Conservation (phyloP, 2,329 filamentous ascomycete genomes). For the Microdochium nivale region DNA sequence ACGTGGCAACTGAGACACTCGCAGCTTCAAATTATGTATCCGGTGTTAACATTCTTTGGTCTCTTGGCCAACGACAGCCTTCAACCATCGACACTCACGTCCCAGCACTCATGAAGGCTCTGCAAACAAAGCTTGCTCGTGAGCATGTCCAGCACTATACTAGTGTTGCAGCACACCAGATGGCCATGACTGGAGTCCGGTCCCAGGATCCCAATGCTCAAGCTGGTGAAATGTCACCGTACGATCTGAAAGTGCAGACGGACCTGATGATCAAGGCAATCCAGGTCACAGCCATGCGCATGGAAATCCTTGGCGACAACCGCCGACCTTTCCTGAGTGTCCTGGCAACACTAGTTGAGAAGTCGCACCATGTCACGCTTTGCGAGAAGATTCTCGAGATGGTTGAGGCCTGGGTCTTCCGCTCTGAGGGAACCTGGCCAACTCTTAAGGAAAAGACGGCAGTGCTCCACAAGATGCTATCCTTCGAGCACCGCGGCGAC, state of each 20-base stretch:
- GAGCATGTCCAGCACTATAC: conserved; percentile 81
- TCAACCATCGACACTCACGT: conserved; percentile 88
- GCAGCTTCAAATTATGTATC: conserved; percentile 74
- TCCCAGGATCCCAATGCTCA: conserved; percentile 47
- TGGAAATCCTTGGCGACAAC: conserved; percentile 87
- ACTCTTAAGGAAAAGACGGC: conserved; percentile 98
- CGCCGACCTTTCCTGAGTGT: conserved; percentile 91
- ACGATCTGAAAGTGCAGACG: conserved; percentile 83
- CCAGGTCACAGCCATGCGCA: conserved; percentile 82
- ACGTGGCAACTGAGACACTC: conserved; percentile 81
- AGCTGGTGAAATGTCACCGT: conserved; percentile 53
- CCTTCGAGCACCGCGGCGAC: conserved; percentile 81
- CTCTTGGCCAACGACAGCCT: conserved; percentile 74
- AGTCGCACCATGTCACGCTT: conserved; percentile 77
- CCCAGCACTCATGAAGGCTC: conserved; percentile 78
- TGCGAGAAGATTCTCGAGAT: conserved; percentile 91
- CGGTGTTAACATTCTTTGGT: conserved; percentile 90
- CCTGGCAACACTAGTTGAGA: conserved; percentile 87
- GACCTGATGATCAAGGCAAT: conserved; percentile 91
- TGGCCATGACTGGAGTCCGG: conserved; percentile 27
- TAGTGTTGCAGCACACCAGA: conserved; percentile 42
- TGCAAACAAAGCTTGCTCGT: conserved; percentile 84
- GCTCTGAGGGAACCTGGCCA: conserved; percentile 88
- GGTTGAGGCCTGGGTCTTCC: conserved; percentile 94
- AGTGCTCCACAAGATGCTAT: conserved; percentile 97